Evolutionary conservation across 805 yeast genomes (phyloP), one percentile per base, ranked within the genome.

Genomic region (Candida suzukii): DNA sequence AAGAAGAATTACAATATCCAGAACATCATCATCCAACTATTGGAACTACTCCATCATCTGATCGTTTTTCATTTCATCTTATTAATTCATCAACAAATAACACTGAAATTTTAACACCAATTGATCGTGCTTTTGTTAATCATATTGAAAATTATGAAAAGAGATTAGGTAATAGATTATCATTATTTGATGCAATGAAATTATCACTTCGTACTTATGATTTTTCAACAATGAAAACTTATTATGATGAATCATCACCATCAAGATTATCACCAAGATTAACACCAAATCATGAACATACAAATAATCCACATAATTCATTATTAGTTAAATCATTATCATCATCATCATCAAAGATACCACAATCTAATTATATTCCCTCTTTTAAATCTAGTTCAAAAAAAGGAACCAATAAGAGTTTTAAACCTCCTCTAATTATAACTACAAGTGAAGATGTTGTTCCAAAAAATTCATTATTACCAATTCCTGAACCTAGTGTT

Each of bases 141-240:
- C 52, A 53, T 37, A 39, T 60, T 17, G 58, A 60, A 39, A 50
- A 52, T 37, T 46, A 58, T 9, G 64, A 60, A 38, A 38, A 38
- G 8, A 60, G 62, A 10, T 36, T 43, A 22, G 47, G 54, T 25
- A 46, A 52, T 29, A 49, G 62, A 34, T 48, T 62, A 21, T 52
- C 63, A 6, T 41, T 63, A 5, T 46, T 56, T 24, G 67, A 63
- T 42, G 56, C 67, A 2, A 42, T 63, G 11, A 61, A 48, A 34
- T 45, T 60, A 34, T 58, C 57, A 1, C 40, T 53, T 19, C 46
- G 44, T 31, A 40, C 47, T 5, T 48, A 47, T 48, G 56, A 52
- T 31, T 16, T 37, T 10, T 27, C 35, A 11, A 16, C 16, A 11
- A 27, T 16, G 18, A 37, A 37, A 11, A 27, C 17, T 3, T 17